phyloP scores from a whole-genome alignment of 805 yeast species.

The Yamadazyma ubonensis region DNA sequence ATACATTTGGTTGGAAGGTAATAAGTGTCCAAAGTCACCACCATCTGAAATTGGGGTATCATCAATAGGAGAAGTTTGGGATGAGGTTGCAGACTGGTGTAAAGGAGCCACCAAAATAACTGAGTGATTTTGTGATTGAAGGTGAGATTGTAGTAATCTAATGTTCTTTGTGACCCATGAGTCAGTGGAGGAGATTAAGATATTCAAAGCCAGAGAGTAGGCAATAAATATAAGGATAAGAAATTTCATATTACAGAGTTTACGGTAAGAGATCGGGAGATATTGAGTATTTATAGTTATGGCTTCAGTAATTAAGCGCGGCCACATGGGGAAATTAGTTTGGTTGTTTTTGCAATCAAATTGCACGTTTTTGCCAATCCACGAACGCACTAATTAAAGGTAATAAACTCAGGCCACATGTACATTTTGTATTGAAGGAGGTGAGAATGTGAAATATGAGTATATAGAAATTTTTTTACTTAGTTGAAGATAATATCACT shows the following conservation, averaged over 20 bases:
- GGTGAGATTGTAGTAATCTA: slow-evolving; percentile 26
- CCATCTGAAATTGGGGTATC: slow-evolving; percentile 20
- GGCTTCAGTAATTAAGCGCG: no score
- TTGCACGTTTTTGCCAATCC: no score
- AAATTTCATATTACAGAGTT: background rate
- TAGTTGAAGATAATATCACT: no score
- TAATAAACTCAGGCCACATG: no score
- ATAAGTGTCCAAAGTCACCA: slow-evolving; percentile 36
- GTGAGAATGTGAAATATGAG: no score
- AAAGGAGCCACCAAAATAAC: slow-evolving; percentile 34
- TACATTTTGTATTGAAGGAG: no score
- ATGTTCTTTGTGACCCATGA: slow-evolving; percentile 39
- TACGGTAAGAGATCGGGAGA: no score
- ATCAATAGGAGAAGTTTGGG: background rate
- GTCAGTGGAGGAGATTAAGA: slow-evolving; percentile 32
- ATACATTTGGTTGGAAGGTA: slow-evolving; percentile 31
- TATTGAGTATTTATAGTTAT: no score
- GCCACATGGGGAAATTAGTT: no score
- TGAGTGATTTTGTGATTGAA: slow-evolving; percentile 27
- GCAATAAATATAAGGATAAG: slow-evolving; percentile 6
- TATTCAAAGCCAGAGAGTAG: slow-evolving; percentile 21
- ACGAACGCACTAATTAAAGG: no score
- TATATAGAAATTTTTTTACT: no score
- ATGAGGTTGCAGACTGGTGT: slow-evolving; percentile 16
- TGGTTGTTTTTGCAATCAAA: no score